Base-by-base conservation (phyloP, 2,329 filamentous ascomycete species). In the Bisporella sp. region DNA sequence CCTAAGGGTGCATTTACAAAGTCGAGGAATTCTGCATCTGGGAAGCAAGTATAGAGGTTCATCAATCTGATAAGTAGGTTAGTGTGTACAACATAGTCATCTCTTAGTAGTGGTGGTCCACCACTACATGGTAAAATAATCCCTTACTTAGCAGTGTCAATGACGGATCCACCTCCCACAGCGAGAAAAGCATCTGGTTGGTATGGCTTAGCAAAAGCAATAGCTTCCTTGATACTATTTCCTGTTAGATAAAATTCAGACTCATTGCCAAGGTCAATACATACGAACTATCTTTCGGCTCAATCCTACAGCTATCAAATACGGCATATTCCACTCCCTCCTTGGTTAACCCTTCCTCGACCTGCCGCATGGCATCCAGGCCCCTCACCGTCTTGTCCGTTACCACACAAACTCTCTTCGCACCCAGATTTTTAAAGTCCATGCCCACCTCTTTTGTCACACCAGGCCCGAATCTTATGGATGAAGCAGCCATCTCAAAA, bases 401-500 rank as follows among this genome's bases (percentile, higher is more conserved):
- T 12, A 99, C 90, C 5, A 99, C 88, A 66, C 89, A 88, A 51
- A 99, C 92, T 42, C 83, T 84, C 73, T 89, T 87, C 5, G 86
- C 84, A 11, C 87, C 87, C 75, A 99, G 78, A 66, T 99, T 97
- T 70, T 83, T 85, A 59, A 97, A 84, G 69, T 99, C 93, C 93
- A 97, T 97, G 57, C 93, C 93, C 21, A 99, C 90, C 69, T 99
- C 93, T 68, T 89, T 89, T 29, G 93, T 99, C 50, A 86, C 87
- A 5, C 93, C 93, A 0, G 89, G 89, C 0, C 93, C 93, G 62
- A 97, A 99, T 9, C 93, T 83, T 63, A 99, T 96, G 31, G 86
- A 89, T 1, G 89, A 95, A 1, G 93, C 90, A 0, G 93, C 93
- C 92, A 99, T 95, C 69, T 99, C 93, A 66, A 99, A 99, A 11